Evolutionary conservation across 2,329 filamentous ascomycete genomes (phyloP), one percentile per base, ranked within the genome.

Genomic region (Xylariaceae sp.): DNA sequence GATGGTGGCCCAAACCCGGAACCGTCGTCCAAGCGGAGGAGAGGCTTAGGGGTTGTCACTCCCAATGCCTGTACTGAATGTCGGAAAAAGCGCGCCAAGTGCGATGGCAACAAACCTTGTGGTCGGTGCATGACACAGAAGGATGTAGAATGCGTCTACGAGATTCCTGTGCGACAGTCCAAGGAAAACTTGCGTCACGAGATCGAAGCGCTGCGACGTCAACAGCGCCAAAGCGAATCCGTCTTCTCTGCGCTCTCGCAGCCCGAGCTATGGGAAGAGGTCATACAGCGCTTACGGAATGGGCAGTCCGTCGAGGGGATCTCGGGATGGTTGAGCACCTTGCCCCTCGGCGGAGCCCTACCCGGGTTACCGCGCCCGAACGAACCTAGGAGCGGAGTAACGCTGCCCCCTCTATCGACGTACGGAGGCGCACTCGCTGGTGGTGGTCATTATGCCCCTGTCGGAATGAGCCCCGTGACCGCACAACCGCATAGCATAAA

Each of bases 81-180:
- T 64, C 79, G 82, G 52, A 85, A 85, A 73, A 85, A 85, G 70
- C 81, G 83, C 54, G 82, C 83, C 63, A 85, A 85, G 83, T 88
- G 85, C 65, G 84, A 88, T 64, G 85, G 85, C 6, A 74, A 80
- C 47, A 77, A 67, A 26, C 84, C 83, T 2, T 86, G 83, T 61
- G 75, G 76, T 32, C 76, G 85, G 57, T 88, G 85, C 71, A 78
- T 74, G 55, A 61, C 72, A 0, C 83, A 86, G 59, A 80, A 79
- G 51, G 79, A 81, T 29, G 71, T 79, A 40, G 79, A 85, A 20
- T 88, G 85, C 58, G 67, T 85, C 20, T 88, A 88, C 72, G 83
- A 87, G 61, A 67, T 85, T 7, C 85, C 84, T 0, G 79, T 87
- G 4, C 83, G 85, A 44, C 84, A 86, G 62, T 86, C 84, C 10